phyloP scores from a whole-genome alignment of 805 yeast species.

The Diddensiella santjacobensis region DNA sequence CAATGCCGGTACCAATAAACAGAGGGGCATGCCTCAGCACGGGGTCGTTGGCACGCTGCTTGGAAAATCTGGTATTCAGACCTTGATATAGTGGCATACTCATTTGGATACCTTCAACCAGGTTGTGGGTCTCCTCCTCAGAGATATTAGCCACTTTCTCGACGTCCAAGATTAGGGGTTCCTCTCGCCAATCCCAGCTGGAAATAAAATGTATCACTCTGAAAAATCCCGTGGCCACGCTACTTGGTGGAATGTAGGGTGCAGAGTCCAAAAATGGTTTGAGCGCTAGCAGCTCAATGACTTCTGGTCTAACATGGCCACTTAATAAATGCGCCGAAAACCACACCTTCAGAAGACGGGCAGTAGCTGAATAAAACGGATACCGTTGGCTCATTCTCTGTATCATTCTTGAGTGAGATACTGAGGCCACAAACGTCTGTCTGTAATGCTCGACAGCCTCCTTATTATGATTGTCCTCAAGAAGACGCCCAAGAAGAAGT shows the following conservation, averaged over 20 bases:
- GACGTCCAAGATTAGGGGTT: slow-evolving; percentile 75
- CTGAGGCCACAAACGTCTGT: slow-evolving; percentile 59
- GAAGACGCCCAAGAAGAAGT: slow-evolving; percentile 51
- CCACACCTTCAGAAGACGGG: slow-evolving; percentile 86
- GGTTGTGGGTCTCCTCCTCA: slow-evolving; percentile 13
- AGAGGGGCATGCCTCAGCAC: slow-evolving; percentile 72
- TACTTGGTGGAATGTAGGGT: slow-evolving; percentile 78
- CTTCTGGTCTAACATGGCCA: slow-evolving; percentile 69
- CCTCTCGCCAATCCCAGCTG: slow-evolving; percentile 93
- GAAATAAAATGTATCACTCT: slow-evolving; percentile 68
- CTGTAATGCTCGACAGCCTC: slow-evolving; percentile 30
- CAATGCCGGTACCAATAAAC: slow-evolving; percentile 79
- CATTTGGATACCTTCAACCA: slow-evolving; percentile 37
- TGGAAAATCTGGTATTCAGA: slow-evolving; percentile 61
- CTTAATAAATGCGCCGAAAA: slow-evolving; percentile 74
- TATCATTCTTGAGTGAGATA: slow-evolving; percentile 79
- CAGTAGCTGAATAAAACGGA: slow-evolving; percentile 73
- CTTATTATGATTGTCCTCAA: slow-evolving; percentile 26
- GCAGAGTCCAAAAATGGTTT: slow-evolving; percentile 83
- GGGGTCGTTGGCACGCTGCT: slow-evolving; percentile 74
- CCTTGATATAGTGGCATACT: slow-evolving; percentile 58
- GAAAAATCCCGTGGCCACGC: slow-evolving; percentile 76
- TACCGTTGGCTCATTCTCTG: slow-evolving; percentile 65
- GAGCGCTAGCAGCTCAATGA: slow-evolving; percentile 76
- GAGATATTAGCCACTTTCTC: slow-evolving; percentile 34